Evolutionary conservation across 192 early-diverging fungal species (phyloP).

Genomic region (Glomus cerebriforme): DNA sequence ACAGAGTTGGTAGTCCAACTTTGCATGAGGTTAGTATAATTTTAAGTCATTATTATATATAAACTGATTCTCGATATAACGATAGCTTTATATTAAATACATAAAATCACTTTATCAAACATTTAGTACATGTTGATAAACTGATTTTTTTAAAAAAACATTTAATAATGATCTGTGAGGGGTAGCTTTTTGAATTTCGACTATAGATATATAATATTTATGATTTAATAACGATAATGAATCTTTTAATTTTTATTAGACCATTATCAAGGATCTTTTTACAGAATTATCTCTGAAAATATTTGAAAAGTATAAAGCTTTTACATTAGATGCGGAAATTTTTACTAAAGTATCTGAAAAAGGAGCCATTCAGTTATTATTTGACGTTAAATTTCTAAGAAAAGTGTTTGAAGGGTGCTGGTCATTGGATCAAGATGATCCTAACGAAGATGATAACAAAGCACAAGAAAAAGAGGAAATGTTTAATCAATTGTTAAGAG

Average conservation of each 20-base stretch:
- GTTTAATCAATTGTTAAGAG: slow-evolving; percentile 28
- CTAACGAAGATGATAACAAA: slow-evolving; percentile 19
- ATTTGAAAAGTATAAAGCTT: slow-evolving; percentile 23
- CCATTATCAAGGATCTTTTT: slow-evolving; percentile 24
- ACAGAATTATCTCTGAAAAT: slow-evolving; percentile 30
- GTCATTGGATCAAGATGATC: neutral
- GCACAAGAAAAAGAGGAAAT: slow-evolving; percentile 16
- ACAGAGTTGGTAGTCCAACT: slow-evolving; percentile 43
- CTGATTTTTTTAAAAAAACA: too few relatives aligned
- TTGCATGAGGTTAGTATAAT: slow-evolving; percentile 48
- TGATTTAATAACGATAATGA: neutral
- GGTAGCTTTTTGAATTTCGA: too few relatives aligned
- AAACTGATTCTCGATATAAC: too few relatives aligned
- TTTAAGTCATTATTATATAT: neutral
- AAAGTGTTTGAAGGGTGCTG: slow-evolving; percentile 47
- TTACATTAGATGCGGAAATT: slow-evolving; percentile 15
- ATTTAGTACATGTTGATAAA: neutral
- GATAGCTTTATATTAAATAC: too few relatives aligned
- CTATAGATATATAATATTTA: too few relatives aligned
- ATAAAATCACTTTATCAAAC: neutral
- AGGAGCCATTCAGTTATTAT: slow-evolving; percentile 65
- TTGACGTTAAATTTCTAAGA: slow-evolving; percentile 58
- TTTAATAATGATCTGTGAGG: too few relatives aligned
- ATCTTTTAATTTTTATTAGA: neutral
- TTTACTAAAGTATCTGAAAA: slow-evolving; percentile 46